Evolutionary conservation across 768 basidiomycete genomes (phyloP), one percentile per base, ranked within the genome.

Genomic region (Pisolithus sp.): DNA sequence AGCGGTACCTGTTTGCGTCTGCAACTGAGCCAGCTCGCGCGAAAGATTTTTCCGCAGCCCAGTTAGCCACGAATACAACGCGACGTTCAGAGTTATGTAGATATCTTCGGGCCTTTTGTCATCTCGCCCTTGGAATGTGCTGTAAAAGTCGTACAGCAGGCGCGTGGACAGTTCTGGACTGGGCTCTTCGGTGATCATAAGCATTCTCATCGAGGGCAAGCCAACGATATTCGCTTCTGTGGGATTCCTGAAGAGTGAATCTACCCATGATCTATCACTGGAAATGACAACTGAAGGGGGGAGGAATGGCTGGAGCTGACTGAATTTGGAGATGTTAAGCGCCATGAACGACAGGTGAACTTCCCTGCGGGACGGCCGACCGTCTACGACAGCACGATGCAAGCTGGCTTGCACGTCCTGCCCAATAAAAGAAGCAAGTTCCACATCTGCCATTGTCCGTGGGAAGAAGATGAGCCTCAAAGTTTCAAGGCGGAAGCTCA

Each of bases 51-150:
- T 90, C 52, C 86, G 80, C 38, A 90, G 74, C 21, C 85, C 67
- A 1, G 86, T 88, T 42, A 92, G 77, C 87, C 88, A 90, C 8
- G 86, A 80, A 61, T 91, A 91, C 2, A 91, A 71, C 0, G 84
- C 77, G 61, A 90, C 81, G 70, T 93, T 92, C 57, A 93, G 73
- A 4, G 88, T 85, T 67, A 93, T 89, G 66, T 85, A 91, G 50
- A 93, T 89, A 57, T 89, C 86, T 57, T 89, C 84, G 28, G 76
- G 73, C 46, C 80, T 78, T 57, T 74, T 71, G 67, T 72, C 71
- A 23, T 76, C 78, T 52, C 74, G 71, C 31, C 73, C 71, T 24
- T 79, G 78, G 63, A 89, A 90, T 51, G 76, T 70, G 61, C 85
- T 88, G 67, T 82, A 73, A 68, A 90, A 90, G 60, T 85, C 80